Base-by-base conservation (phyloP, 2,329 filamentous ascomycete species). In the Nemania bipapillata region DNA sequence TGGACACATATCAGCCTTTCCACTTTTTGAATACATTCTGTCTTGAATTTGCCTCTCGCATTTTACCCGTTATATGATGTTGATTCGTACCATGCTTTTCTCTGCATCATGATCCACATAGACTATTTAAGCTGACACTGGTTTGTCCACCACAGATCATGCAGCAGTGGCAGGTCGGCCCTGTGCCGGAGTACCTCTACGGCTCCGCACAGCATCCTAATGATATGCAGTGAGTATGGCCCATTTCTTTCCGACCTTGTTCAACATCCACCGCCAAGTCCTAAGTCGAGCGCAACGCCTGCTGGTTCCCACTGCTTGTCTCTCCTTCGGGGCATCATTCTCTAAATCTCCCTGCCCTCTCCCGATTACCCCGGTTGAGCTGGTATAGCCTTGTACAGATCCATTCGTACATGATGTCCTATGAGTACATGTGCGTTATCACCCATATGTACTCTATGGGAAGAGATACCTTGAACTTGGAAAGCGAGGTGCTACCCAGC, bases 91-190 rank as follows among this genome's bases (percentile, higher is more conserved):
- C 6, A 53, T 35, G 24, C 11, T 53, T 24, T 20, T 20, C 32
- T 22, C 11, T 15, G 30, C 11, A n/a, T 56, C 30, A n/a, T 49
- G 45, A 30, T 45, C 55, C 35, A 55, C 52, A 22, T 47, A 52
- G 40, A 57, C 24, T 63, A 53, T 70, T 74, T 30, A 4, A 74
- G 71, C 76, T 78, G 66, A 79, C 76, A 69, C 74, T 76, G 74
- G 72, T 76, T 75, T 76, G 62, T 70, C 71, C 62, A 71, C 70
- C 72, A 70, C 77, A 87, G 85, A 85, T 80, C 81, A 88, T 88
- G 86, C 84, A 88, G 82, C 85, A 87, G 81, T 88, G 86, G 86
- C 85, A 87, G 80, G 84, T 88, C 79, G 85, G 86, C 81, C 85
- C 86, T 74, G 83, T 88, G 80, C 86, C 86, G 81, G 85, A 87